Evolutionary conservation across 2,329 filamentous ascomycete species (phyloP).

Genomic region (Colletotrichum spaethianum): DNA sequence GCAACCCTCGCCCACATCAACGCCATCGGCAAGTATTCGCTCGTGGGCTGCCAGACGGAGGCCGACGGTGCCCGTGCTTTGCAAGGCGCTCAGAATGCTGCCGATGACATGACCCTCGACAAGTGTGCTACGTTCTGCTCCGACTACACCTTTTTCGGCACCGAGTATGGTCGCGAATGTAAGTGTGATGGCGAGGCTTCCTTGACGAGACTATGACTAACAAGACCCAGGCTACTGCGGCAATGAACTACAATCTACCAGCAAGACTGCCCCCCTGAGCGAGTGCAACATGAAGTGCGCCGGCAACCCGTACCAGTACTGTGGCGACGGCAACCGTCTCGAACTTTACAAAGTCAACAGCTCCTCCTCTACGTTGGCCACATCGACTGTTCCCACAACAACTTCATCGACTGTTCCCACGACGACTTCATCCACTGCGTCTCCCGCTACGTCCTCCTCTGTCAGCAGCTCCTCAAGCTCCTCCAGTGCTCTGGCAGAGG

Average conservation of each 20-base stretch:
- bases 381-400: slow-evolving; percentile 20
- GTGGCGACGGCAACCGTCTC: slow-evolving; percentile 54
- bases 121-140: slow-evolving; percentile 53
- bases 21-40: slow-evolving; percentile 51
- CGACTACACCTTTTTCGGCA: slow-evolving; percentile 55
- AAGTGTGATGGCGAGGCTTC: slow-evolving; percentile 11
- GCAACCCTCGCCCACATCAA: slow-evolving; percentile 52
- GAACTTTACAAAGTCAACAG: slow-evolving; percentile 52
- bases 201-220: neutral
- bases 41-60: slow-evolving; percentile 59
- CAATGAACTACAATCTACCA: slow-evolving; percentile 51
- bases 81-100: slow-evolving; percentile 48
- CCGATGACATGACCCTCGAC: slow-evolving; percentile 56
- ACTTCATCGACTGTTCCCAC: slow-evolving; percentile 10
- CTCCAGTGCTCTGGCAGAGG: neutral
- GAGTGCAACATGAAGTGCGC: slow-evolving; percentile 57
- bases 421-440: slow-evolving; percentile 13
- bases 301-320: slow-evolving; percentile 54
- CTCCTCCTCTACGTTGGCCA: slow-evolving; percentile 17
- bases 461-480: slow-evolving; percentile 5
- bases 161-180: slow-evolving; percentile 57
- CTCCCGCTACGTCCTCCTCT: neutral
- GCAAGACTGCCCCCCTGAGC: slow-evolving; percentile 48
- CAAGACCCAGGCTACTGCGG: slow-evolving; percentile 54
- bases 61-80: slow-evolving; percentile 54